phyloP scores from a whole-genome alignment of 2,329 filamentous ascomycete genomes.

The Trichoderma brevicompactum region DNA sequence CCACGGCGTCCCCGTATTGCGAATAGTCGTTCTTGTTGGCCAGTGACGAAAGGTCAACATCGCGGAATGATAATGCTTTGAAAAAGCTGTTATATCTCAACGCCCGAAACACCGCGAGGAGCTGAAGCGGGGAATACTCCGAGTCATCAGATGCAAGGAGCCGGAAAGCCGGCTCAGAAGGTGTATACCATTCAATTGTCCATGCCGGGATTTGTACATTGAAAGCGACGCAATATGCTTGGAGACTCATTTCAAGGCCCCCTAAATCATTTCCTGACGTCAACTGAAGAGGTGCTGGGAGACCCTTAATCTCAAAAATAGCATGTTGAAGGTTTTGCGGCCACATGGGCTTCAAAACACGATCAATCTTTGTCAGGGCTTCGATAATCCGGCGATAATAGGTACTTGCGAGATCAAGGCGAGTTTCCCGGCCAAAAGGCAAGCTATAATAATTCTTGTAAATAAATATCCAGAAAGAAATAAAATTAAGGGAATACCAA shows the following conservation, averaged over 20 bases:
- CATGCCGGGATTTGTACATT: slow-evolving; percentile 55
- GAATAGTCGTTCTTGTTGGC: slow-evolving; percentile 49
- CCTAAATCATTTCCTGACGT: slow-evolving; percentile 61
- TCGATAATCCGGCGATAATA: slow-evolving; percentile 60
- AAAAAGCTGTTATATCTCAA: slow-evolving; percentile 64
- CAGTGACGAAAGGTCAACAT: slow-evolving; percentile 53
- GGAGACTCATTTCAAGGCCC: slow-evolving; percentile 57
- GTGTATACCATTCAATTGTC: slow-evolving; percentile 52
- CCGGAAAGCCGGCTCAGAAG: slow-evolving; percentile 56
- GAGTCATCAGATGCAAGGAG: slow-evolving; percentile 50
- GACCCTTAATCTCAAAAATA: slow-evolving; percentile 57
- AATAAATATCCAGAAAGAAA: background rate
- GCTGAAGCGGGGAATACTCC: slow-evolving; percentile 54
- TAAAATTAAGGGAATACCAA: background rate
- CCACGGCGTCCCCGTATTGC: slow-evolving; percentile 52
- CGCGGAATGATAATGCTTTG: slow-evolving; percentile 59
- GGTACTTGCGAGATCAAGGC: slow-evolving; percentile 58
- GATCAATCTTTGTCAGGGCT: slow-evolving; percentile 58
- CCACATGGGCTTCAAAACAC: slow-evolving; percentile 62
- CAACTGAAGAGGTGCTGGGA: slow-evolving; percentile 57
- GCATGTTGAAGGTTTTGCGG: slow-evolving; percentile 58
- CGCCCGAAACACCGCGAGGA: slow-evolving; percentile 61
- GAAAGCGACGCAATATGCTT: slow-evolving; percentile 60
- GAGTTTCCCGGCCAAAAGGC: slow-evolving; percentile 50
- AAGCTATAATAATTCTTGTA: slow-evolving; percentile 37